phyloP scores from a whole-genome alignment of 495 filamentous ascomycete genomes.

The Beverwykella pulmonaria region DNA sequence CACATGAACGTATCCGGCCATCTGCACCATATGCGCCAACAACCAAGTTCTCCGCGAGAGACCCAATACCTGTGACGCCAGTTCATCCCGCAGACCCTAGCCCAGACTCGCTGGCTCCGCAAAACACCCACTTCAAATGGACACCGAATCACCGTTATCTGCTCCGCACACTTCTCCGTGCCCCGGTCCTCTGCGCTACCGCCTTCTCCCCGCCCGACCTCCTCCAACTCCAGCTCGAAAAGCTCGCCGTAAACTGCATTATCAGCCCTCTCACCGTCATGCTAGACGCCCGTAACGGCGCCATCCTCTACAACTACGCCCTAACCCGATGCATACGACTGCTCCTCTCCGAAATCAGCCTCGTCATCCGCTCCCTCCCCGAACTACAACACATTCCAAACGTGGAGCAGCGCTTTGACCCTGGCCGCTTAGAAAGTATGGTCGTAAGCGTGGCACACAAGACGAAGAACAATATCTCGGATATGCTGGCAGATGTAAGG shows the following conservation, averaged over 20 bases:
- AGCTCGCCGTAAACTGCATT: slow-evolving; percentile 76
- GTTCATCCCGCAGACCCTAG: slow-evolving; percentile 13
- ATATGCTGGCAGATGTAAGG: slow-evolving; percentile 79
- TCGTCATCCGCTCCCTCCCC: slow-evolving; percentile 64
- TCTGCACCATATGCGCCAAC: slow-evolving; percentile 14
- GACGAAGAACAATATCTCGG: slow-evolving; percentile 69
- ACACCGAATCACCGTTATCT: slow-evolving; percentile 42
- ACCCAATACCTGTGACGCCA: neutral
- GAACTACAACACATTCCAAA: slow-evolving; percentile 68
- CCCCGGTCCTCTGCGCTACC: slow-evolving; percentile 50
- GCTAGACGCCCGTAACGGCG: slow-evolving; percentile 72
- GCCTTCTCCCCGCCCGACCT: slow-evolving; percentile 54
- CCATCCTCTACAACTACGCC: slow-evolving; percentile 63
- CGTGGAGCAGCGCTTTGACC: slow-evolving; percentile 57
- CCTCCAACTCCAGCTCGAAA: slow-evolving; percentile 69
- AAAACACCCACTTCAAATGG: slow-evolving; percentile 21
- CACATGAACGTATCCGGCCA: slow-evolving; percentile 27
- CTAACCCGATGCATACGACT: slow-evolving; percentile 61
- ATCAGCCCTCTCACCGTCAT: slow-evolving; percentile 82
- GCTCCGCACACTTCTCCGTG: slow-evolving; percentile 43
- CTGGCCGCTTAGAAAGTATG: slow-evolving; percentile 58
- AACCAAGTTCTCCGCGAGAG: slow-evolving; percentile 3
- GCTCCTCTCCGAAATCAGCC: slow-evolving; percentile 66
- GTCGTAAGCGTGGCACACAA: slow-evolving; percentile 60
- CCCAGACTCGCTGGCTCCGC: slow-evolving; percentile 5